Base-by-base conservation (phyloP, 179 eudicot genomes). In the Corrigiola litoralis region DNA sequence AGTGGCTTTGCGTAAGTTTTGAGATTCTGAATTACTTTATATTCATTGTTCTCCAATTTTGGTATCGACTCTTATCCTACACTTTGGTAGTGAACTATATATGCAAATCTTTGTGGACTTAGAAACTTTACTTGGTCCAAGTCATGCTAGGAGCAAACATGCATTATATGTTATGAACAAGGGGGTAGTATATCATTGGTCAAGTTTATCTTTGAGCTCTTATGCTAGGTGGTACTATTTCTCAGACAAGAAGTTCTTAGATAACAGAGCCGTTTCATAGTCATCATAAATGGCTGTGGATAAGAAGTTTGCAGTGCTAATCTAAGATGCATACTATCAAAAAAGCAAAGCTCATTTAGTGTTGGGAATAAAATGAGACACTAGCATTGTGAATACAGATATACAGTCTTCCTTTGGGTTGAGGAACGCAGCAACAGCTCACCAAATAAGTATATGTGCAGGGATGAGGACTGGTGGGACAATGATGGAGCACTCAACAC, bases 401-500 rank as follows among this genome's bases (percentile, higher is more conserved):
- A 42, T 7, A 28, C 14, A 44, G 51, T n/a, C 33, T 13, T 61
- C 14, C 18, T 29, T 63, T 6, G 27, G 8, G 36, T 48, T 6
- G 37, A 54, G 25, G 24, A 28, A 36, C 9, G 18, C 36, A 28
- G 3, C 2, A 11, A 29, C 10, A 17, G 0, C 4, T 48, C 31
- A 24, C 60, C 40, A 16, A 57, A 29, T 21, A 21, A 21, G 6
- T 13, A 16, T 47, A 3, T 57, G 44, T 77, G 51, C 83, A 94
- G 99, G 82, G 99, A 94, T 68, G 94, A 90, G 70, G 94, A 94
- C 61, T 94, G 97, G 99, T 83, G 90, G 91, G 95, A 94, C 71
- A 90, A 94, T 69, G 99, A 94, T 67, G 99, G 99, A 50, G 97
- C 97, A 18, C 81, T 94, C 16, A 94, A 94, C 82, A 94, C 94